Conservation (phyloP, 2,329 filamentous ascomycete genomes). For the Myriangium duriaei region DNA sequence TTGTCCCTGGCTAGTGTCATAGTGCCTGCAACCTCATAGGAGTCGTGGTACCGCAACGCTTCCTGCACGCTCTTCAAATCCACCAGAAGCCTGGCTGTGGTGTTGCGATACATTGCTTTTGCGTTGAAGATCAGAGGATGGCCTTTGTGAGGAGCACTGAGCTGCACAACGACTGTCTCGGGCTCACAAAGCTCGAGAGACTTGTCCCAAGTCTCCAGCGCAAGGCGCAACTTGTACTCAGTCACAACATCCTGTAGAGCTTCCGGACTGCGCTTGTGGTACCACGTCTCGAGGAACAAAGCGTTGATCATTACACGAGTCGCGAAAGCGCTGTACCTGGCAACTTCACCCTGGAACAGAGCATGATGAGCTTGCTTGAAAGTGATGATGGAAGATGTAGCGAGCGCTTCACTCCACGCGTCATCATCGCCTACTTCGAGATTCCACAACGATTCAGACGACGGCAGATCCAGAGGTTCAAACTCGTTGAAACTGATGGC, state of each 20-base stretch:
- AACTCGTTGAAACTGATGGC: slow-evolving; percentile 98
- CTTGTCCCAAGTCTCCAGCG: slow-evolving; percentile 97
- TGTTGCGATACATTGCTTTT: slow-evolving; percentile 92
- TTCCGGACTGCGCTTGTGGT: slow-evolving; percentile 96
- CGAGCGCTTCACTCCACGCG: slow-evolving; percentile 70
- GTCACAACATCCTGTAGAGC: slow-evolving; percentile 93
- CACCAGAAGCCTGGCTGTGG: slow-evolving; percentile 80
- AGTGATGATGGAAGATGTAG: slow-evolving; percentile 59
- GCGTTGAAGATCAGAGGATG: slow-evolving; percentile 97
- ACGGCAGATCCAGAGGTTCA: slow-evolving; percentile 81
- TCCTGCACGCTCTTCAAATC: slow-evolving; percentile 94
- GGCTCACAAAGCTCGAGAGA: slow-evolving; percentile 88
- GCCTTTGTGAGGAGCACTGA: slow-evolving; percentile 89
- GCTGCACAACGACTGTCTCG: slow-evolving; percentile 73
- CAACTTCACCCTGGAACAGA: slow-evolving; percentile 81
- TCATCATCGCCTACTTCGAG: slow-evolving; percentile 65
- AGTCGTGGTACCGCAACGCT: slow-evolving; percentile 90
- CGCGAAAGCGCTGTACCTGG: slow-evolving; percentile 90
- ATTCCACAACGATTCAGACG: slow-evolving; percentile 91
- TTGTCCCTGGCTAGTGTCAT: slow-evolving; percentile 92
- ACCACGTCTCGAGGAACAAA: slow-evolving; percentile 96
- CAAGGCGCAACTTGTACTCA: slow-evolving; percentile 92
- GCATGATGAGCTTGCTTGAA: slow-evolving; percentile 92
- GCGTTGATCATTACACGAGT: slow-evolving; percentile 98
- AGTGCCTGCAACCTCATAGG: slow-evolving; percentile 89